Evolutionary conservation across 495 filamentous ascomycete genomes (phyloP).

Genomic region (Neurospora sp.): DNA sequence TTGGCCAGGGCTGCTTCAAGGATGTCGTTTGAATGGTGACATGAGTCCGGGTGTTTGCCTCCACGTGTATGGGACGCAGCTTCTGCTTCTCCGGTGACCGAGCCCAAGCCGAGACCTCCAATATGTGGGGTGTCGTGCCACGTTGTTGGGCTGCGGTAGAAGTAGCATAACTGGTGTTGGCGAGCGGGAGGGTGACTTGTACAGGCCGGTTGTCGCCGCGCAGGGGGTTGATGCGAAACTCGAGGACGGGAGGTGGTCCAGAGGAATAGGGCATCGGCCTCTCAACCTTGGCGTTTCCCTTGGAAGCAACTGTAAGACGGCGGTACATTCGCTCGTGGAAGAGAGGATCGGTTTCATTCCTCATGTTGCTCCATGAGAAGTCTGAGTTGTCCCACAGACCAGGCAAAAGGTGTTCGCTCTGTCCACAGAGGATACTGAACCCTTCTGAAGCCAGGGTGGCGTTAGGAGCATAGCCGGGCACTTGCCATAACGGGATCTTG

Average conservation of each 20-base stretch:
- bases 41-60: conserved; percentile 19
- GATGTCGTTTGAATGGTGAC: conserved; percentile 9
- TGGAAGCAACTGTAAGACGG: not conserved
- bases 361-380: not conserved
- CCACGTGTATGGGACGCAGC: conserved; percentile 5
- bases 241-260: conserved; percentile 3
- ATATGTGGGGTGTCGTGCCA: conserved; percentile 50
- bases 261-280: conserved; percentile 5
- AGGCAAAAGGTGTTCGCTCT: conserved; percentile 20
- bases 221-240: conserved; percentile 4
- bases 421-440: conserved; percentile 30
- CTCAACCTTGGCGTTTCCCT: not conserved
- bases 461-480: conserved; percentile 3
- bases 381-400: conserved; percentile 14
- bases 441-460: conserved; percentile 21
- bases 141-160: conserved; percentile 42
- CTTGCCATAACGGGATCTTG: conserved; percentile 15
- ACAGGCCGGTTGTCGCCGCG: conserved; percentile 10
- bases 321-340: not conserved
- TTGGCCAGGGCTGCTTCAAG: not conserved
- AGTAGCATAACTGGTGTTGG: conserved; percentile 53
- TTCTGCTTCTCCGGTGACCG: conserved; percentile 4
- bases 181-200: conserved; percentile 48
- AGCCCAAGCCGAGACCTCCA: conserved; percentile 42
- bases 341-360: not conserved